A percentile compares a stretch with the other conserved stretches of the same genome.
phyloP scores from a whole-genome alignment of 257 asterid genomes.

The Coffea eugenioides region DNA sequence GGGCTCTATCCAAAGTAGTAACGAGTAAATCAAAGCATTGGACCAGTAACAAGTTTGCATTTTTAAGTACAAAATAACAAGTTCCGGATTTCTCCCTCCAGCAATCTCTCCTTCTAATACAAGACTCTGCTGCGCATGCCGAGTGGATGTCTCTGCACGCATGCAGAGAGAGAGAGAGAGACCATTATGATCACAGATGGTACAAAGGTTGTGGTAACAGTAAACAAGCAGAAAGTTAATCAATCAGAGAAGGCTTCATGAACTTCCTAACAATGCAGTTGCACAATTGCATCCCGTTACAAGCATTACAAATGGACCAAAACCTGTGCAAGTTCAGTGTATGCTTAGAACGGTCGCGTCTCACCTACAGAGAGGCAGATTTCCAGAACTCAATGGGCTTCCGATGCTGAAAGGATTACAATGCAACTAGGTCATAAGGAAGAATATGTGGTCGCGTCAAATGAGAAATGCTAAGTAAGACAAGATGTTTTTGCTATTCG shows the following conservation, averaged over 20 bases:
- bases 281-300: not conserved
- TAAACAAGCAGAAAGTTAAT: not conserved
- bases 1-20: not conserved
- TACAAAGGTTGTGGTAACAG: not conserved
- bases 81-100: not conserved
- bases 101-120: not conserved
- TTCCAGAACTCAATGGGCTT: slow-evolving; percentile 73
- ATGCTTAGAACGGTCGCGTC: not conserved
- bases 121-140: not conserved
- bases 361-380: slow-evolving; percentile 32
- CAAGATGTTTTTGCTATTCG: not conserved
- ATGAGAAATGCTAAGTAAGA: not conserved
- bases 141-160: not conserved
- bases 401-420: slow-evolving; percentile 52
- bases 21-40: not conserved
- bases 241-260: not conserved
- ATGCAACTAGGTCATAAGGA: not conserved
- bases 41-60: not conserved
- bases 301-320: not conserved
- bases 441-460: not conserved
- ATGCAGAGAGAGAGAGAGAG: not conserved
- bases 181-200: not conserved
- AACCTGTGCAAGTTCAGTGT: not conserved
- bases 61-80: no score
- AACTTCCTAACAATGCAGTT: not conserved